phyloP scores from a whole-genome alignment of 2,329 filamentous ascomycete genomes.

The Colletotrichum sansevieriae region DNA sequence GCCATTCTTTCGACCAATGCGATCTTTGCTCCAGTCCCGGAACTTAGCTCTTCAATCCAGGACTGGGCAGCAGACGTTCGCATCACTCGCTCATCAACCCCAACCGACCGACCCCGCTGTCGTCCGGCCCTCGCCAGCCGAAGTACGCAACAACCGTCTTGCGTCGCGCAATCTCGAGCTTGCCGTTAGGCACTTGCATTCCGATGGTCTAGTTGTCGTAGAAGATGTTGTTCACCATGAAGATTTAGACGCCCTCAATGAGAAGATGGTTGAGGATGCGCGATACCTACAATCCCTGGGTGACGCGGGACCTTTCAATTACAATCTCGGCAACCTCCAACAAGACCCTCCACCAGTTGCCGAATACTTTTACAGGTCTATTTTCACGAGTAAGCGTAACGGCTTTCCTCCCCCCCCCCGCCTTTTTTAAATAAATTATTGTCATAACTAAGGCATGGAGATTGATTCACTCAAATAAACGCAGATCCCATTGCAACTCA shows the following conservation, averaged over 20 bases:
- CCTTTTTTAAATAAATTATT: too few species aligned
- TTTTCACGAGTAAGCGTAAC: constrained; percentile 64
- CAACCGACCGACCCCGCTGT: constrained; percentile 40
- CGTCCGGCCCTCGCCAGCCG: constrained; percentile 51
- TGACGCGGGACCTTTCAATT: constrained; percentile 71
- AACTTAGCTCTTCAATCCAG: neutral
- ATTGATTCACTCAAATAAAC: neutral
- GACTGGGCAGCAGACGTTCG: constrained; percentile 2
- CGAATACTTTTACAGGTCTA: constrained; percentile 61
- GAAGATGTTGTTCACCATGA: constrained; percentile 64
- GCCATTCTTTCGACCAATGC: neutral
- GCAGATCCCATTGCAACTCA: constrained; percentile 68
- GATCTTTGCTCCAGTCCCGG: neutral
- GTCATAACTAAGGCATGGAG: too few species aligned
- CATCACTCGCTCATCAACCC: constrained; percentile 25
- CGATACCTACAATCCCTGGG: constrained; percentile 62
- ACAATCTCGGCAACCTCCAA: constrained; percentile 72
- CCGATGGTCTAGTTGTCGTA: constrained; percentile 69
- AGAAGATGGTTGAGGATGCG: constrained; percentile 71
- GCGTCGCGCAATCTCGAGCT: constrained; percentile 65
- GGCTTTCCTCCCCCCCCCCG: too few species aligned
- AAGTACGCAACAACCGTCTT: constrained; percentile 45
- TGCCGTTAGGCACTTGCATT: constrained; percentile 63
- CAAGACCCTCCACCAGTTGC: constrained; percentile 68
- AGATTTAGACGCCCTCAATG: constrained; percentile 67